Evolutionary conservation across 2,329 filamentous ascomycete species (phyloP).

Genomic region (Fusarium subglutinans): DNA sequence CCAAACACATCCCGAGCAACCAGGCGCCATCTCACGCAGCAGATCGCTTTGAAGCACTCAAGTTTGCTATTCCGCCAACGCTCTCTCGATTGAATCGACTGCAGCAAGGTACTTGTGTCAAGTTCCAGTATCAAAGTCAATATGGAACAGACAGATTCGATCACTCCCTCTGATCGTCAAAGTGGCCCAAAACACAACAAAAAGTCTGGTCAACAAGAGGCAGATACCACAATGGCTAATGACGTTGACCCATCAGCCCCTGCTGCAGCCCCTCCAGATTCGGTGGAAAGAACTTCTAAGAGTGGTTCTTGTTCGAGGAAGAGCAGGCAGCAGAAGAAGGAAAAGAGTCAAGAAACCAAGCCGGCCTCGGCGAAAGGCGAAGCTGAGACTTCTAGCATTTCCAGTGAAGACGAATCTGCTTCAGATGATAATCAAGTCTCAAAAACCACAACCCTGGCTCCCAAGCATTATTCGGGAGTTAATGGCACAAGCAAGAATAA

Average conservation of each 20-base stretch:
- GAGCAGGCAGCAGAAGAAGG: slow-evolving; percentile 20
- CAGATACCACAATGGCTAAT: slow-evolving; percentile 14
- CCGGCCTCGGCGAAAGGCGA: slow-evolving; percentile 5
- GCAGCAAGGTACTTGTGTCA: not conserved
- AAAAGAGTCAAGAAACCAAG: slow-evolving; percentile 3
- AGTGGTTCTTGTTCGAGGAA: slow-evolving; percentile 23
- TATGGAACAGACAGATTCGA: slow-evolving; percentile 35
- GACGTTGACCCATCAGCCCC: slow-evolving; percentile 12
- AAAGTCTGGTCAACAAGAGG: slow-evolving; percentile 29
- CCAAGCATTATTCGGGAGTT: slow-evolving; percentile 24
- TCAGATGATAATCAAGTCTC: slow-evolving; percentile 23
- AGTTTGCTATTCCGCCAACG: not conserved
- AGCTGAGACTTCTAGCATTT: slow-evolving; percentile 15
- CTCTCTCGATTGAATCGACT: not conserved
- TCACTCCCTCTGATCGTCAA: slow-evolving; percentile 31
- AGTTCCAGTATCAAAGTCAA: not conserved
- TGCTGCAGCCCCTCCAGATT: slow-evolving; percentile 12
- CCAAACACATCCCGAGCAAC: not conserved
- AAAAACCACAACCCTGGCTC: not conserved
- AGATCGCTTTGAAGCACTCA: not conserved
- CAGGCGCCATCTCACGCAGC: not conserved
- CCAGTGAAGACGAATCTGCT: slow-evolving; percentile 13
- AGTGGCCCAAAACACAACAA: slow-evolving; percentile 20
- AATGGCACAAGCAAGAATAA: slow-evolving; percentile 18
- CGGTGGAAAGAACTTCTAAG: slow-evolving; percentile 12